Evolutionary conservation across 2,329 filamentous ascomycete genomes (phyloP), one percentile per base, ranked within the genome.

Genomic region (Alternaria hordeiaustralica): DNA sequence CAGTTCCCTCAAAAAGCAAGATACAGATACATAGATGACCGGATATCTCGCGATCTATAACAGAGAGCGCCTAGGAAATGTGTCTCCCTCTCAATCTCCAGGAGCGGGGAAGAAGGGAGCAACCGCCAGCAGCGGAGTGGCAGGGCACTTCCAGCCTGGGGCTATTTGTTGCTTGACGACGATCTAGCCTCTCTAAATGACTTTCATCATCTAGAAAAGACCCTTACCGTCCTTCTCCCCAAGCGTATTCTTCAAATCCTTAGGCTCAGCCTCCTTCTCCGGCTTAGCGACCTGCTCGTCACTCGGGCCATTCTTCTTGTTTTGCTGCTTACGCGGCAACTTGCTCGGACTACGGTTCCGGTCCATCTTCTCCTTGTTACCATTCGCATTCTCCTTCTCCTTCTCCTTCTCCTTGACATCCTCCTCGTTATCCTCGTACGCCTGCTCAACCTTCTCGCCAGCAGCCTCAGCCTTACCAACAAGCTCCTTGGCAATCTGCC

Each of bases 211-310:
- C 25, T 55, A 71, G 58, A 72, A 71, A 44, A 69, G 50, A 45
- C 68, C 69, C 53, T 70, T 72, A 30, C 67, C 69, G 55, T 72
- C 70, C 21, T 53, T 55, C 58, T 71, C 65, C 15, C 44, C 58
- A 4, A 73, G 62, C 0, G 69, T 73, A 25, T 70, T 70, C 56
- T 73, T 73, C n/a, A 74, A 36, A 33, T 74, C 71, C 55, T 74
- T 74, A 26, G 72, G 71, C 60, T 73, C 72, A 12, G 72, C 63
- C 58, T 74, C 71, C 26, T 62, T 49, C 65, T 71, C 72, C 0
- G 64, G 63, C 45, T 65, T 67, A n/a, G 62, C 44, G 5, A 67
- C 60, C 7, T 46, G 59, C 44, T 68, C 66, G 20, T 71, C 68
- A 1, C 63, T 65, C 43, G 63, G 63, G 18, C n/a, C 61, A 8